A percentile compares a stretch with the other conserved stretches of the same genome.
Conservation (phyloP, 352 stramenopile species). For the Phytophthora syringae region DNA sequence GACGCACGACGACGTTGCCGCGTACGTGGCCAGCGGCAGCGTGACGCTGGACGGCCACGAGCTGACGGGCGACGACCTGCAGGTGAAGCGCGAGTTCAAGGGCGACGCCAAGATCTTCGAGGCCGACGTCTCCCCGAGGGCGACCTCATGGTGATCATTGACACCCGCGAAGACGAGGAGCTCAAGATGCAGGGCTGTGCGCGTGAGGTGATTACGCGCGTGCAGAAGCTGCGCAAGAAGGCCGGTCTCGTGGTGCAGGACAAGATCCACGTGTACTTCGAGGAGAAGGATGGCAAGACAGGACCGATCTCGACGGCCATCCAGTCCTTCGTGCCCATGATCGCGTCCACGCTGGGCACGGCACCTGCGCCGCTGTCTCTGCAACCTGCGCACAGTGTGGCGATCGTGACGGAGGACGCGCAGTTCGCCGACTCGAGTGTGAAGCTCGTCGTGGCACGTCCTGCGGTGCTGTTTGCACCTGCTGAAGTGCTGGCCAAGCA, state of each 20-base stretch:
- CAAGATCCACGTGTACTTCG: conserved; percentile 97
- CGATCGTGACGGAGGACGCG: conserved; percentile 75
- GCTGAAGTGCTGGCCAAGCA: conserved; percentile 54
- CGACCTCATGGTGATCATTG: conserved; percentile 95
- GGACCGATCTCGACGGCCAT: conserved; percentile 67
- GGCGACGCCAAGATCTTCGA: conserved; percentile 93
- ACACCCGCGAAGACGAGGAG: conserved; percentile 95
- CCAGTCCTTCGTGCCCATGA: conserved; percentile 63
- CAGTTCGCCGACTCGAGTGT: conserved; percentile 76
- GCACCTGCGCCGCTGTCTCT: conserved; percentile 64
- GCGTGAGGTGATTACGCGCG: conserved; percentile 97
- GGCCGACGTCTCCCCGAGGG: conserved; percentile 88
- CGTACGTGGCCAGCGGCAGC: conserved; percentile 73
- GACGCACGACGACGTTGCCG: conserved; percentile 74
- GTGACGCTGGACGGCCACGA: conserved; percentile 85
- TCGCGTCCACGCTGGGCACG: conserved; percentile 63
- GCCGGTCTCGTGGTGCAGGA: conserved; percentile 95
- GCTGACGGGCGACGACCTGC: conserved; percentile 91
- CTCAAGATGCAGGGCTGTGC: conserved; percentile 94
- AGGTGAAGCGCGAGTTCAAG: conserved; percentile 96
- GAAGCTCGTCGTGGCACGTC: conserved; percentile 69
- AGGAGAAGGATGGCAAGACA: conserved; percentile 67
- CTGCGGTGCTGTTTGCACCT: conserved; percentile 75
- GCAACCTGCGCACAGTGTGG: conserved; percentile 64
- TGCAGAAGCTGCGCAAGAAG: conserved; percentile 99